Percentiles rank a stretch among this genome's conserved stretches.
phyloP scores from a whole-genome alignment of 495 filamentous ascomycete species.

The Apiosordaria backusii region DNA sequence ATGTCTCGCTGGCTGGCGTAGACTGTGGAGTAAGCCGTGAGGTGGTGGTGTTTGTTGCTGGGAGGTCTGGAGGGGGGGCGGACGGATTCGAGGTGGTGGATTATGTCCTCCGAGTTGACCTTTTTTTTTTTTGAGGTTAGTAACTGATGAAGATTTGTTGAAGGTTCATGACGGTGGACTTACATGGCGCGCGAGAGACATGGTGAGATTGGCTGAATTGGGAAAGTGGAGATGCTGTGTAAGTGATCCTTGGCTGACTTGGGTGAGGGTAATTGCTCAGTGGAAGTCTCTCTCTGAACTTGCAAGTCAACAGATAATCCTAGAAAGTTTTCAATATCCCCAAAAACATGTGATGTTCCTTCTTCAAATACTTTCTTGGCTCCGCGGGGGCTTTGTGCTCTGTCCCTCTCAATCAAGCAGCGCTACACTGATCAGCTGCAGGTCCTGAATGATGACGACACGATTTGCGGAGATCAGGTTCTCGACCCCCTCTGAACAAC shows the following conservation, averaged over 20 bases:
- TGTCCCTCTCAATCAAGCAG: not conserved
- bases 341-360: too few species aligned
- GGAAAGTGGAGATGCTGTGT: conserved; percentile 7
- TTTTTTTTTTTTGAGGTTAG: conserved; percentile 23
- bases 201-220: conserved; percentile 11
- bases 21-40: conserved; percentile 61
- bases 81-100: conserved; percentile 49
- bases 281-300: too few species aligned
- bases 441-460: not conserved
- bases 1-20: conserved; percentile 60
- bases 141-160: not conserved
- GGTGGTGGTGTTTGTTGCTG: conserved; percentile 41
- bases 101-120: conserved; percentile 63
- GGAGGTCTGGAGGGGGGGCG: conserved; percentile 38
- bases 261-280: too few species aligned
- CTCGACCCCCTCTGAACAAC: not conserved
- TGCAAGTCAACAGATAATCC: too few species aligned
- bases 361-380: too few species aligned
- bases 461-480: not conserved
- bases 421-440: not conserved
- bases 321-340: too few species aligned
- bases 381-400: not conserved
- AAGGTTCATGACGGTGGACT: not conserved
- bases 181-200: conserved; percentile 30
- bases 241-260: conserved; percentile 1